Base-by-base conservation (phyloP, 768 basidiomycete species). In the Collybia sp. region DNA sequence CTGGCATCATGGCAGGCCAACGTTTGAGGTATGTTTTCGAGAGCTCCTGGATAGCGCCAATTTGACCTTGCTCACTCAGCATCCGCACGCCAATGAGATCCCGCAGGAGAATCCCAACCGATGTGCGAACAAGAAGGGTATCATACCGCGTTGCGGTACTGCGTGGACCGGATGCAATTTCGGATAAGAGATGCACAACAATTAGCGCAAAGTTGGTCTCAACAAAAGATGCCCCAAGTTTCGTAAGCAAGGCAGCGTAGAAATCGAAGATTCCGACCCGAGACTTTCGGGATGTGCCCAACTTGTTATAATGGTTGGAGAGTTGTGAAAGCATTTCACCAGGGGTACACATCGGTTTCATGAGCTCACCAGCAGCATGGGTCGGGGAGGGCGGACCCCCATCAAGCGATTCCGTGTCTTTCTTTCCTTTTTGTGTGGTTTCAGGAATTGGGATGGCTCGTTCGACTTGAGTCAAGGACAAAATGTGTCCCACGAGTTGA, bases 1-100 rank as follows among this genome's bases (percentile, higher is more conserved):
- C 91, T 9, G 92, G 92, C 77, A 97, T 83, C 65, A 95, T 79
- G 0, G 91, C 86, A 1, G 93, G 93, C 92, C 93, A 97, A 43
- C 90, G 78, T 63, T 88, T 92, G 48, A 96, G 69, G 60, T 92
- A 96, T 3, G 77, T 71, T 31, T 73, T 83, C 0, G 89, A 83
- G 35, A 96, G 69, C 53, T 96, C 94, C 55, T 88, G 83, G 30
- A 96, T 88, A 2, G 94, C 94, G 19, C 73, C 71, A 39, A 98
- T 94, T 64, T 98, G 95, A 0, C 88, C 94, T 58, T 93, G 90
- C 58, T 99, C 95, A 49, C 88, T 88, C 52, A 98, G 66, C 76
- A 96, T 85, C 49, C 94, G 71, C 1, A 88, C 82, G 2, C 90
- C 92, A 37, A 99, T 82, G 19, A 97, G 75, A 54, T 96, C 91